Percentiles rank a stretch among this genome's conserved stretches.
phyloP scores from a whole-genome alignment of 1,284 basidiomycete species.

The Puccinia brachypodii region DNA sequence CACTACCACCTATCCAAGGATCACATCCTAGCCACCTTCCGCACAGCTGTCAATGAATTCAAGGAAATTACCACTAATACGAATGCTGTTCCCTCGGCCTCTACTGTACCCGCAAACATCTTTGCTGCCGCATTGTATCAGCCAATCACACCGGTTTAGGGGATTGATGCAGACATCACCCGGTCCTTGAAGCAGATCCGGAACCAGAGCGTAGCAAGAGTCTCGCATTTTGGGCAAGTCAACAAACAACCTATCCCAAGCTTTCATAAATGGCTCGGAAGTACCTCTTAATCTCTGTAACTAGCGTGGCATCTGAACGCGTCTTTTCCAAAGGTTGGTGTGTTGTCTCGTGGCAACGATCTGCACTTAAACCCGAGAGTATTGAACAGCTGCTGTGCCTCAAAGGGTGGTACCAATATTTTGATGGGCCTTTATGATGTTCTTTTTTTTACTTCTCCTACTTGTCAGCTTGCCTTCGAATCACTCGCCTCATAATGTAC shows the following conservation, averaged over 20 bases:
- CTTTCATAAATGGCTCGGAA: neutral
- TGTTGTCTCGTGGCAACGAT: neutral
- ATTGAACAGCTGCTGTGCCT: slow-evolving; percentile 11
- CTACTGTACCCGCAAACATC: neutral
- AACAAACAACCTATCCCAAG: neutral
- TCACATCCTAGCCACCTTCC: neutral
- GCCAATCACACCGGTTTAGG: neutral
- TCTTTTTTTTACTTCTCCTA: neutral
- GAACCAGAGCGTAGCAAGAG: neutral
- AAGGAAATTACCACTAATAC: neutral
- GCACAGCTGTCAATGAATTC: neutral
- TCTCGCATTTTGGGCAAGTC: neutral
- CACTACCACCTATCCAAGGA: neutral
- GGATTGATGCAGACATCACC: neutral
- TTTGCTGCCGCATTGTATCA: neutral
- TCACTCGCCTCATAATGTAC: no score
- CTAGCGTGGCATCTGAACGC: neutral
- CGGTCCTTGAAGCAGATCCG: neutral
- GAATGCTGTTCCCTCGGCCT: neutral
- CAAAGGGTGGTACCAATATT: slow-evolving; percentile 3
- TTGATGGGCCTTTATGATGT: neutral
- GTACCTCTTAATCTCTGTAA: neutral
- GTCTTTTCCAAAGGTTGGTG: neutral
- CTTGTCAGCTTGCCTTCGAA: no score
- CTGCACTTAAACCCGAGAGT: neutral